A percentile compares a stretch with the other conserved stretches of the same genome.
phyloP scores from a whole-genome alignment of 2,329 filamentous ascomycete genomes.

The Myriosclerotinia curreyana region DNA sequence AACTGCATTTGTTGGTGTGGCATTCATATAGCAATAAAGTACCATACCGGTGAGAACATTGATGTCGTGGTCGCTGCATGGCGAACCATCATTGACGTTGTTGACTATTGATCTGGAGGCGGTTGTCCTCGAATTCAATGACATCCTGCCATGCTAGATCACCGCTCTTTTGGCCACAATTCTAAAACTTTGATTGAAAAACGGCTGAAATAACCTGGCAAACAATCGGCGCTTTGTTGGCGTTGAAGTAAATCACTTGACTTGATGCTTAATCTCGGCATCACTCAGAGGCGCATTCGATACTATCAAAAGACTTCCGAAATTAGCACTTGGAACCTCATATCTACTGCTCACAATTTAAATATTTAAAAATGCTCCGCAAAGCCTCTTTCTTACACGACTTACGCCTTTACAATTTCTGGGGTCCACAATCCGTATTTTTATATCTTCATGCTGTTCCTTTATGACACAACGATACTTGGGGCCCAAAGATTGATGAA shows the following conservation, averaged over 20 bases:
- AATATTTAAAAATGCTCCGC: not conserved
- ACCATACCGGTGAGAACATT: constrained; percentile 2
- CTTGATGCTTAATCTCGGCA: not conserved
- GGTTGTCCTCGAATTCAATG: not conserved
- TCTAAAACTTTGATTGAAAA: not conserved
- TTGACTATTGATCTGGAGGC: constrained; percentile 1
- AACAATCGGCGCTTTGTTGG: not conserved
- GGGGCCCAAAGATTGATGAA: not conserved
- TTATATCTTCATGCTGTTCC: not conserved
- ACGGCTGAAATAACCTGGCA: not conserved
- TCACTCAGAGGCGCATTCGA: not conserved
- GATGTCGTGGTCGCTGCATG: not conserved
- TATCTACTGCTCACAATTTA: not conserved
- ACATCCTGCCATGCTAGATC: not conserved
- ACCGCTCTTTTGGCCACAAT: not conserved
- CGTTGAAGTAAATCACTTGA: not conserved
- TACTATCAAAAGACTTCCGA: not conserved
- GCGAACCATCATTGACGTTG: not conserved
- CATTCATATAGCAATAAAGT: not conserved
- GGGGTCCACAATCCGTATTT: not conserved
- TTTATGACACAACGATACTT: not conserved
- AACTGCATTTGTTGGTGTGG: not conserved
- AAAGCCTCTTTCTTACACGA: not conserved
- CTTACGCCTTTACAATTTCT: not conserved
- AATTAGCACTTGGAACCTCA: not conserved